Evolutionary conservation across 139 green algal species (phyloP), one percentile per base, ranked within the genome.

Genomic region (Chlamydomonas sp.): DNA sequence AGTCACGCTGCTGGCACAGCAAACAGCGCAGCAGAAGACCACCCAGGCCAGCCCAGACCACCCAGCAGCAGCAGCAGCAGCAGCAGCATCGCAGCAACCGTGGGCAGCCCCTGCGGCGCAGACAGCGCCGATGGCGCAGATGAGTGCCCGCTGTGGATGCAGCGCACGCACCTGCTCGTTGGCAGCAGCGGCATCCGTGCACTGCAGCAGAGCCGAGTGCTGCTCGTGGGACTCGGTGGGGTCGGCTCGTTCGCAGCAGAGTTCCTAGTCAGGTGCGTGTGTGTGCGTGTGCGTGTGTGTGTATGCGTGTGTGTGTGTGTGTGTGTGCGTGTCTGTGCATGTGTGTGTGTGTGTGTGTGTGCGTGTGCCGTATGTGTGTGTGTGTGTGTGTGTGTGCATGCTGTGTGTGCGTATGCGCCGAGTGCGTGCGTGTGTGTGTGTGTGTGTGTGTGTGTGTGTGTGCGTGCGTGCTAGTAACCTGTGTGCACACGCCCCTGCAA

Each of bases 191-290:
- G 74, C 22, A 24, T 85, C 16, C 31, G 6, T 0, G 20, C 1
- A 29, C 73, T 89, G 29, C 20, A n/a, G 13, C 22, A 26, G 2
- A 24, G 72, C 0, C 74, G 70, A n/a, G 84, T 89, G 33, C n/a
- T 81, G 47, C 33, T 89, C 16, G 74, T 89, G 16, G 84, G 84
- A 1, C 59, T 87, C 35, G 84, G 84, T 13, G 84, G 84, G 2
- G 81, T 89, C 5, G 84, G 84, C 22, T 76, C 67, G 39, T 87
- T 76, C 43, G 74, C 69, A 13, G 83, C 76, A 0, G 83, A 89
- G 64, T 75, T 80, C 10, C 70, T 89, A 6, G 82, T 70, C 24
- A 37, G 78, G 35, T 71, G 33, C 22, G 69, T 35, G n/a, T 8
- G n/a, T n/a, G n/a, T n/a, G n/a, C n/a, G n/a, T n/a, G n/a, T n/a